These are phyloP conservation scores for Globomyces pollinis-pini DNA, from an alignment of 192 early-diverging fungal species.

Conservation along the genomic window DNA sequence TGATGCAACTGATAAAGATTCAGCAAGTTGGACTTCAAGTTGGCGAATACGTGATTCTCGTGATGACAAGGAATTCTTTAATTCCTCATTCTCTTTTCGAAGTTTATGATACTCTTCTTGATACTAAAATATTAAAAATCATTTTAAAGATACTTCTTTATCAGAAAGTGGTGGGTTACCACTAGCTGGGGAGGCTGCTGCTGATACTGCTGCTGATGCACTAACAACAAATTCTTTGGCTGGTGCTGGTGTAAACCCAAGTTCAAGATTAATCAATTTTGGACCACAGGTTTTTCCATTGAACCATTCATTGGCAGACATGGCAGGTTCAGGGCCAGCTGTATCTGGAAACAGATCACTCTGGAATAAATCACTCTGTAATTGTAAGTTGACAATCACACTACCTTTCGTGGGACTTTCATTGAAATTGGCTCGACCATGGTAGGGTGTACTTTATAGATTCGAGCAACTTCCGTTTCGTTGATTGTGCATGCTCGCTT, in stretches of 20 bases:
- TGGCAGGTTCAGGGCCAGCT: conserved; percentile 65
- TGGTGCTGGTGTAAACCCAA: conserved; percentile 55
- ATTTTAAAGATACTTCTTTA: conserved; percentile 36
- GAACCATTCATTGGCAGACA: conserved; percentile 92
- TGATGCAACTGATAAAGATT: too few relatives aligned
- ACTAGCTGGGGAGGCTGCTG: conserved; percentile 9
- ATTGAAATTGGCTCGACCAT: conserved; percentile 94
- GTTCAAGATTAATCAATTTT: conserved; percentile 61
- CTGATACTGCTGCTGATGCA: conserved; percentile 44
- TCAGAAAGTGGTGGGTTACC: conserved; percentile 42
- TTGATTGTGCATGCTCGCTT: conserved; percentile 81
- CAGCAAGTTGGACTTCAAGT: conserved; percentile 57
- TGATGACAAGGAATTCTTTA: conserved; percentile 63
- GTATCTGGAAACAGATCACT: conserved; percentile 89
- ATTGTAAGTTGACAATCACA: neutral
- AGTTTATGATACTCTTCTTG: conserved; percentile 68
- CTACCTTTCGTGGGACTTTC: conserved; percentile 88
- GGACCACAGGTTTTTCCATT: conserved; percentile 75
- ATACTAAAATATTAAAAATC: conserved; percentile 41
- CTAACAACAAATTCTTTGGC: conserved; percentile 75
- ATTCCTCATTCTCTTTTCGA: conserved; percentile 74
- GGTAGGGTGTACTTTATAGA: conserved; percentile 86
- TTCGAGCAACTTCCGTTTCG: conserved; percentile 86
- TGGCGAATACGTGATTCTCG: conserved; percentile 71
- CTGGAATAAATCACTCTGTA: conserved; percentile 92